Evolutionary conservation across 2,329 filamentous ascomycete species (phyloP).

Genomic region (Penicillium sp.): DNA sequence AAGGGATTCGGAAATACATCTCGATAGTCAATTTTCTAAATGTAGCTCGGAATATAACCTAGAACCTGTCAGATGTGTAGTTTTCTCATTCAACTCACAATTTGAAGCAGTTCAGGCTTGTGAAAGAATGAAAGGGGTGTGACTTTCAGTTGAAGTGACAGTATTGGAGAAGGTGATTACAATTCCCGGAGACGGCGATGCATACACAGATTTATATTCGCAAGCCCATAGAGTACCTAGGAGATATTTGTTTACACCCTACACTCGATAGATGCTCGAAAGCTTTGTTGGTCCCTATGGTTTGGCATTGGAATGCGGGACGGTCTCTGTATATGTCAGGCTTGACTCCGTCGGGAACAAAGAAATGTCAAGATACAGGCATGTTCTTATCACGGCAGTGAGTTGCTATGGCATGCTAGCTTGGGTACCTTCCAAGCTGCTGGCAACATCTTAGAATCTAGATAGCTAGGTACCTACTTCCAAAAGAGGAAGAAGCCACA

Average conservation of each 20-base stretch:
- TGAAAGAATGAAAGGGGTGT: neutral
- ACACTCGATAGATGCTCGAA: neutral
- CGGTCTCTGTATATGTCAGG: neutral
- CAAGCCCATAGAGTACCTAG: neutral
- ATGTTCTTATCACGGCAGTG: neutral
- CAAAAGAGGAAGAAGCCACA: too few species aligned
- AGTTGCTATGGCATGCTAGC: neutral
- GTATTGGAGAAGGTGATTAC: neutral
- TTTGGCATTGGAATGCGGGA: neutral
- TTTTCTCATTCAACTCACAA: neutral
- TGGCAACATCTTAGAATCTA: neutral
- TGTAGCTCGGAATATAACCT: too few species aligned
- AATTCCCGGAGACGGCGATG: neutral
- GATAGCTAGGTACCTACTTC: neutral
- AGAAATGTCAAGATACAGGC: neutral
- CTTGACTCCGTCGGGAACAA: neutral
- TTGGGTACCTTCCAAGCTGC: neutral
- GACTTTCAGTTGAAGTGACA: neutral
- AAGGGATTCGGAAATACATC: constrained; percentile 1
- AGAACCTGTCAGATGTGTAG: neutral
- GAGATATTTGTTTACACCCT: neutral
- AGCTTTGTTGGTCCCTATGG: neutral
- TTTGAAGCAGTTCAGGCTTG: neutral
- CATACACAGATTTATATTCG: neutral
- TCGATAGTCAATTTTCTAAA: neutral